Conservation (phyloP, 2,329 filamentous ascomycete species). For the Fusarium sp. region DNA sequence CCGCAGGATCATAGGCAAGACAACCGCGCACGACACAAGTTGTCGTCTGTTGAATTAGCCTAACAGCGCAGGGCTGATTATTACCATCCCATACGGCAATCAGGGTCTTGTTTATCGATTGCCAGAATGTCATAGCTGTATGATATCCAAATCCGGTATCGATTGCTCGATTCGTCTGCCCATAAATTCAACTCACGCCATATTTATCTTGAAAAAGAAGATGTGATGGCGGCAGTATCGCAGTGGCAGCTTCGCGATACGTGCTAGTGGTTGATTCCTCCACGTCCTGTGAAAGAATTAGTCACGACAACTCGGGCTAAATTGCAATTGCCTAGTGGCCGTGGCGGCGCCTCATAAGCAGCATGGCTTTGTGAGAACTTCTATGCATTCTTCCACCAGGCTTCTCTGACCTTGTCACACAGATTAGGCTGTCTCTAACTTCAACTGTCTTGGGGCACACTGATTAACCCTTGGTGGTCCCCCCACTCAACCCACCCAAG, state of each 20-base stretch:
- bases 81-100: constrained; percentile 15
- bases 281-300: constrained; percentile 5
- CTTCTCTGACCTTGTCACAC: constrained; percentile 34
- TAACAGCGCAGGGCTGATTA: constrained; percentile 27
- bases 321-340: constrained; percentile 30
- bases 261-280: constrained; percentile 21
- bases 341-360: constrained; percentile 29
- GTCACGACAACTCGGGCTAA: constrained; percentile 10
- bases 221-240: constrained; percentile 33
- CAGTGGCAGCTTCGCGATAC: constrained; percentile 3
- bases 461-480: constrained; percentile 32
- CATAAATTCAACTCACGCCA: constrained; percentile 39
- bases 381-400: constrained; percentile 47
- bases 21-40: constrained; percentile 28
- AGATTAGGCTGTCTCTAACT: constrained; percentile 26
- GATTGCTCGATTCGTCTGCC: constrained; percentile 26
- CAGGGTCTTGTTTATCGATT: constrained; percentile 12
- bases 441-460: constrained; percentile 15
- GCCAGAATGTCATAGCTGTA: constrained; percentile 21
- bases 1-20: constrained; percentile 36
- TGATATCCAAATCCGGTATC: constrained; percentile 12
- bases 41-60: constrained; percentile 20
- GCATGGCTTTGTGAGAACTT: constrained; percentile 35
- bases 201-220: constrained; percentile 32
- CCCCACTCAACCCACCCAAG: constrained; percentile 39